Conservation (phyloP, 345 rosid species). For the Gynandropsis gynandra region DNA sequence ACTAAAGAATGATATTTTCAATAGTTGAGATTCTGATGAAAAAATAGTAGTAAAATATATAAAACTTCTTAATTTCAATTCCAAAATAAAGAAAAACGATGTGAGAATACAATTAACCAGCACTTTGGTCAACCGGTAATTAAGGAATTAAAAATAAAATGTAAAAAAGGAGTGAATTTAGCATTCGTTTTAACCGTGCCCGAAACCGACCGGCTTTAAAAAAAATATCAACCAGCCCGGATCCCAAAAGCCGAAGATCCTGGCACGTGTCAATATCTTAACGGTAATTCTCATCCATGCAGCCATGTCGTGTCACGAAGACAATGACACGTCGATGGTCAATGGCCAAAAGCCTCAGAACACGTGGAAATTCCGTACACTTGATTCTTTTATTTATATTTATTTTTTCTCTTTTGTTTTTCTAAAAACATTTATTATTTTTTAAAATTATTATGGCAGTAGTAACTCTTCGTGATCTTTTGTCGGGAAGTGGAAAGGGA, state of each 20-base stretch:
- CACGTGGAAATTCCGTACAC: constrained; percentile 16
- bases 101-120: neutral
- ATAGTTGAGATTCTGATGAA: too few species aligned
- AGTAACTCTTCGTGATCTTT: neutral
- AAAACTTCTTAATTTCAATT: too few species aligned
- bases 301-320: neutral
- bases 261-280: constrained; percentile 11
- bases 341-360: constrained; percentile 7
- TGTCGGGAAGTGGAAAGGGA: constrained; percentile 22
- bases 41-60: too few species aligned
- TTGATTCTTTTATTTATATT: neutral
- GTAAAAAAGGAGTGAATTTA: neutral
- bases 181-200: neutral
- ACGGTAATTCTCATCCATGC: neutral
- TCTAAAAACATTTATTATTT: too few species aligned
- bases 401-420: too few species aligned
- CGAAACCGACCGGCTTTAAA: neutral
- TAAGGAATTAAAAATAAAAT: neutral
- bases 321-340: constrained; percentile 19
- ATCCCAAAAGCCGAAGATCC: neutral
- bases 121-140: neutral
- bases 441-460: too few species aligned
- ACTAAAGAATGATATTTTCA: too few species aligned
- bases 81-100: neutral
- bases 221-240: neutral